phyloP scores from a whole-genome alignment of 2,329 filamentous ascomycete species.

The Teratosphaeria nubilosa region DNA sequence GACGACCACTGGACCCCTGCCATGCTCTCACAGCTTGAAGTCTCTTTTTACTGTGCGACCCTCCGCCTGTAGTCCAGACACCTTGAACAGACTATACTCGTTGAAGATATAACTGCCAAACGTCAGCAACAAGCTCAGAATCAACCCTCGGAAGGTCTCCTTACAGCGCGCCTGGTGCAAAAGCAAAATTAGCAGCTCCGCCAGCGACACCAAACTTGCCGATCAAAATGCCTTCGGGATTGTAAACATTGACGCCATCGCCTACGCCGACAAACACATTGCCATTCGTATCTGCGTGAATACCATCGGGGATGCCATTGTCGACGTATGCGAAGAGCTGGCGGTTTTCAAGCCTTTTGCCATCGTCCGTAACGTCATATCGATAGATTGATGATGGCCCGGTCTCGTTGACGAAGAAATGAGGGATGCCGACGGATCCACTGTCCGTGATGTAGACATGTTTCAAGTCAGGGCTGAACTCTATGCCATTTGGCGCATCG shows the following conservation, averaged over 20 bases:
- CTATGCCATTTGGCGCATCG: slow-evolving; percentile 46
- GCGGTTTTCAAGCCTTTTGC: slow-evolving; percentile 22
- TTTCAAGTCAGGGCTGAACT: slow-evolving; percentile 44
- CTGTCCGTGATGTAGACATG: slow-evolving; percentile 49
- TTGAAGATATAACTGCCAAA: slow-evolving; percentile 19
- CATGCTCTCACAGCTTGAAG: slow-evolving; percentile 14
- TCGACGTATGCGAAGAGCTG: slow-evolving; percentile 47
- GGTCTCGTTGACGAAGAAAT: slow-evolving; percentile 23
- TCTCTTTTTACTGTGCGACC: slow-evolving; percentile 24
- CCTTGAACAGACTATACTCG: slow-evolving; percentile 23
- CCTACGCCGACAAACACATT: slow-evolving; percentile 45
- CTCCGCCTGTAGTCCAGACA: slow-evolving; percentile 20
- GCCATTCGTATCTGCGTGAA: slow-evolving; percentile 42
- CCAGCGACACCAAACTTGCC: slow-evolving; percentile 41
- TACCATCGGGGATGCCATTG: slow-evolving; percentile 48
- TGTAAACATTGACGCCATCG: slow-evolving; percentile 47
- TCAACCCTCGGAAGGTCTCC: slow-evolving; percentile 9
- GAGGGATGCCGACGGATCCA: slow-evolving; percentile 25
- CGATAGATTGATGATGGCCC: slow-evolving; percentile 34
- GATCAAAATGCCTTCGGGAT: slow-evolving; percentile 39
- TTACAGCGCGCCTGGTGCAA: slow-evolving; percentile 22
- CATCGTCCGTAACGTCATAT: slow-evolving; percentile 29
- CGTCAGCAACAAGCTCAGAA: neutral
- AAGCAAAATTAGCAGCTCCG: slow-evolving; percentile 30
- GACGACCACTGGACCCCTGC: neutral